Evolutionary conservation across 345 rosid genomes (phyloP).

Genomic region (Passiflora organensis): DNA sequence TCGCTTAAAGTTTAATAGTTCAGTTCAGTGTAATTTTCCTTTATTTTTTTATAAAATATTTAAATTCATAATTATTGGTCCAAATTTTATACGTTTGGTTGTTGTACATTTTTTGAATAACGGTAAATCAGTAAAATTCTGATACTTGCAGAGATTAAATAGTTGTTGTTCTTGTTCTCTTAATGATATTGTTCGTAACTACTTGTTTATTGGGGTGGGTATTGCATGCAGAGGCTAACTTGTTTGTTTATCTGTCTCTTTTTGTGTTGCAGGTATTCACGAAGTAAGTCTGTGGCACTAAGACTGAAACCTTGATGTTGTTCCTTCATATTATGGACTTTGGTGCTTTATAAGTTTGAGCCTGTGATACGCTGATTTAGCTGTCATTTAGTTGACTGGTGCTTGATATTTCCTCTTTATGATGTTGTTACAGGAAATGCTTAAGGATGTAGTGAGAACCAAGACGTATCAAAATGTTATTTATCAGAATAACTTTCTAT

Average conservation of each 20-base stretch:
- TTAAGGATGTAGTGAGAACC: constrained; percentile 91
- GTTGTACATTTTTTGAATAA: no score
- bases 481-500: constrained; percentile 82
- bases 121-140: no score
- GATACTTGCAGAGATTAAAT: no score
- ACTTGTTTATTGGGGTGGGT: no score
- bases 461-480: constrained; percentile 95
- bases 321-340: background rate
- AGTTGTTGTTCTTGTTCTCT: no score
- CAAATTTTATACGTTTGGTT: no score
- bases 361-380: no score
- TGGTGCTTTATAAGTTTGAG: background rate
- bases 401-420: constrained; percentile 9
- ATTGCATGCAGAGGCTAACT: background rate
- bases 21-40: no score
- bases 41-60: background rate
- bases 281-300: constrained; percentile 72
- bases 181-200: no score
- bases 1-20: no score
- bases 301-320: constrained; percentile 7
- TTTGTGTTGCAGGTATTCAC: constrained; percentile 73
- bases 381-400: no score
- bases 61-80: no score
- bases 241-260: background rate
- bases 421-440: constrained; percentile 74